Percentiles rank a stretch among this genome's conserved stretches.
phyloP scores from a whole-genome alignment of 1,284 basidiomycete genomes.

The Cutaneotrichosporon cavernicola region DNA sequence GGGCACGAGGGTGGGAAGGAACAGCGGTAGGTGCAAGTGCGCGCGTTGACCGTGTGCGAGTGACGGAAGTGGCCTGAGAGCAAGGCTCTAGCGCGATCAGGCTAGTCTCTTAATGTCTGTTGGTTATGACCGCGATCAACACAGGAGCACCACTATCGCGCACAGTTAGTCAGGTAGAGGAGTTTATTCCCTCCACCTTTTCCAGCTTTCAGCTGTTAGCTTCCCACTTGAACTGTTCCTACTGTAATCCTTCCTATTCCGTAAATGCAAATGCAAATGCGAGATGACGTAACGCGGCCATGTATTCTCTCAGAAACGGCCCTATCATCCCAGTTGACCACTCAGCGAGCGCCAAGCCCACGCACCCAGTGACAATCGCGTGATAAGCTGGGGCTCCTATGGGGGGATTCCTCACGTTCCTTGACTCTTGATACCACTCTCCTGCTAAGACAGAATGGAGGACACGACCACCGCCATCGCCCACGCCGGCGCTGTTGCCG shows the following conservation, averaged over 20 bases:
- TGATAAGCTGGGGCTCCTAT: not conserved
- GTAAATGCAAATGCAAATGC: too few species aligned
- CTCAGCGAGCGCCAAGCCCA: not conserved
- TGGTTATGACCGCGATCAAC: too few species aligned
- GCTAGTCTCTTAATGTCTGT: not conserved
- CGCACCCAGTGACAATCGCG: not conserved
- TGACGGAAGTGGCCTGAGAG: not conserved
- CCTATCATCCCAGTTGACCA: not conserved
- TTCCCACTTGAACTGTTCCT: too few species aligned
- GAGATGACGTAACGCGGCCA: not conserved
- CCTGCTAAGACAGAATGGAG: slow-evolving; percentile 3
- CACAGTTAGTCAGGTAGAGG: not conserved
- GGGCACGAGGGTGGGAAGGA: not conserved
- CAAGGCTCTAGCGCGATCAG: not conserved
- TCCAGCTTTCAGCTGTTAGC: too few species aligned
- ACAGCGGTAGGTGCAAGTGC: not conserved
- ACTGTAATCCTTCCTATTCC: too few species aligned
- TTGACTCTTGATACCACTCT: not conserved
- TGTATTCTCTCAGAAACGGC: too few species aligned
- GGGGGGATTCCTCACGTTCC: not conserved
- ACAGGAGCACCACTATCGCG: too few species aligned
- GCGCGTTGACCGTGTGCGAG: not conserved
- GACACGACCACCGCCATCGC: slow-evolving; percentile 10
- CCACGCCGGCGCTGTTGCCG: slow-evolving; percentile 42
- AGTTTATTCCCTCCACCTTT: too few species aligned